Percentiles rank a stretch among this genome's conserved stretches.
phyloP scores from a whole-genome alignment of 139 green algal genomes.

The Chlorella sp. region DNA sequence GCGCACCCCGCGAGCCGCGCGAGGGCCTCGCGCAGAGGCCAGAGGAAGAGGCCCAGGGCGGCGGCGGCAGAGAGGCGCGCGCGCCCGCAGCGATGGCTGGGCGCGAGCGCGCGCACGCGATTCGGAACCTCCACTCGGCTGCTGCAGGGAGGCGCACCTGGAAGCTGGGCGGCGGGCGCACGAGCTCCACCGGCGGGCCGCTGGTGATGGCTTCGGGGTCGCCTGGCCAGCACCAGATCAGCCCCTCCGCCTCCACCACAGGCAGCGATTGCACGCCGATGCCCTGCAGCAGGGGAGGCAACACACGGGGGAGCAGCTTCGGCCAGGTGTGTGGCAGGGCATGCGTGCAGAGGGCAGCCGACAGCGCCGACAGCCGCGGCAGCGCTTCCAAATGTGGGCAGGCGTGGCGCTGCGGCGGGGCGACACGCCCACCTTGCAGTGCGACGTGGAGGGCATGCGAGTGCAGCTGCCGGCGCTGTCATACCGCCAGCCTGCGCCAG shows the following conservation, averaged over 20 bases:
- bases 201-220: background rate
- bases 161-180: constrained; percentile 1
- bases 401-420: background rate
- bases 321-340: background rate
- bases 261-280: constrained; percentile 78
- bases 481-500: constrained; percentile 83
- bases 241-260: constrained; percentile 86
- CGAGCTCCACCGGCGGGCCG: background rate
- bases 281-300: constrained; percentile 31
- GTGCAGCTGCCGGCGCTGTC: constrained; percentile 76
- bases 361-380: too few relatives aligned
- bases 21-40: too few relatives aligned
- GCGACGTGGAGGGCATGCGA: constrained; percentile 90
- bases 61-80: too few relatives aligned
- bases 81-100: too few relatives aligned
- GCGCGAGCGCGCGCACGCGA: too few relatives aligned
- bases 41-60: too few relatives aligned
- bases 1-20: too few relatives aligned
- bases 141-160: constrained; percentile 15
- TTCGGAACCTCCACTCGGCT: too few relatives aligned
- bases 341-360: too few relatives aligned
- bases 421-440: constrained; percentile 47
- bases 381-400: too few relatives aligned
- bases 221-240: constrained; percentile 95
- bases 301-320: background rate